Conservation (phyloP, 2,329 filamentous ascomycete genomes). For the Pseudogymnoascus sp. region DNA sequence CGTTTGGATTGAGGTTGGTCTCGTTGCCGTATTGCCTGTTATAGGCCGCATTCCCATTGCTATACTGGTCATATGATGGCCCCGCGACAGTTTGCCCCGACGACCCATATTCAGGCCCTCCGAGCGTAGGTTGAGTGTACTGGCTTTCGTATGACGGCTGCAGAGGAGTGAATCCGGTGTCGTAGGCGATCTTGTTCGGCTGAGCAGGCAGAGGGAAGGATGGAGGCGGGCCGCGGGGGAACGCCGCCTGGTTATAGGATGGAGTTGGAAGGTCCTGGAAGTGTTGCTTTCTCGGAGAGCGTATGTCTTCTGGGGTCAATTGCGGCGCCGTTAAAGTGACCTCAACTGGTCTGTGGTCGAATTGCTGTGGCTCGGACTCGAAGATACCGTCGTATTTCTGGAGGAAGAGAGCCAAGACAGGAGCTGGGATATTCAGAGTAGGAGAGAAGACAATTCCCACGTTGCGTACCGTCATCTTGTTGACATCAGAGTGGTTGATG, state of each 20-base stretch:
- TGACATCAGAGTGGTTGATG: constrained; percentile 78
- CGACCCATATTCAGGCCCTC: constrained; percentile 26
- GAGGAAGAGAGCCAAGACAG: constrained; percentile 87
- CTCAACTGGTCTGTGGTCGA: constrained; percentile 46
- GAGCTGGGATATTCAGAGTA: constrained; percentile 90
- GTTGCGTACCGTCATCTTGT: constrained; percentile 98
- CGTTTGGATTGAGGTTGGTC: constrained; percentile 30
- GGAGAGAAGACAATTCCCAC: constrained; percentile 98
- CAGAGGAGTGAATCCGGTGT: constrained; percentile 44
- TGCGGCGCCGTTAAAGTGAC: constrained; percentile 33
- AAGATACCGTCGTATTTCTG: constrained; percentile 88
- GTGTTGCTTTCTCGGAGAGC: constrained; percentile 57
- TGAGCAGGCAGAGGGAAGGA: constrained; percentile 33
- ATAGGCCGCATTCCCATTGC: constrained; percentile 26
- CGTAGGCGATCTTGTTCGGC: constrained; percentile 29
- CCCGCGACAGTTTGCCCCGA: constrained; percentile 21
- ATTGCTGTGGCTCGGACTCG: constrained; percentile 58
- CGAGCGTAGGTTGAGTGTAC: constrained; percentile 22
- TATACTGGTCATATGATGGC: constrained; percentile 34
- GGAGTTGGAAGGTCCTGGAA: constrained; percentile 60
- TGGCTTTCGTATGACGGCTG: constrained; percentile 39
- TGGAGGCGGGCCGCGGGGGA: constrained; percentile 26
- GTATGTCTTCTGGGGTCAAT: constrained; percentile 47
- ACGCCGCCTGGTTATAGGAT: constrained; percentile 49
- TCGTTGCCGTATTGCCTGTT: constrained; percentile 25